Evolutionary conservation across 257 asterid genomes (phyloP).

Genomic region (Cynanchum wilfordii): DNA sequence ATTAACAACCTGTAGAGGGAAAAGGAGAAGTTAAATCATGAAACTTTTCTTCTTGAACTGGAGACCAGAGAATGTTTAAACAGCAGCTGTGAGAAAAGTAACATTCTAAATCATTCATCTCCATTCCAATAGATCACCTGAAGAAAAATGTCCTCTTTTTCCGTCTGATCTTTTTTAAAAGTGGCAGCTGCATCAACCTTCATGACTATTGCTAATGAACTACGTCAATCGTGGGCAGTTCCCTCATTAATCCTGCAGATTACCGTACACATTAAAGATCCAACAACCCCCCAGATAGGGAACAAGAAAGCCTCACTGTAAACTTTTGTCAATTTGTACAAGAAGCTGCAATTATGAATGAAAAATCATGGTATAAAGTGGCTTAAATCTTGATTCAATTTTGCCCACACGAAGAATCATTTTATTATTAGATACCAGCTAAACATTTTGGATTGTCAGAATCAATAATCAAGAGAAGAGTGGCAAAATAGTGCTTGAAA

Average conservation of each 20-base stretch:
- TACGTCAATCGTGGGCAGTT: conserved; percentile 3
- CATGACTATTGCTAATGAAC: conserved; percentile 23
- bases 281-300: neutral
- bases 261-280: conserved; percentile 8
- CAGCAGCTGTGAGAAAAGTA: neutral
- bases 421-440: too few species aligned
- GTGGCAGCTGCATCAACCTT: conserved; percentile 19
- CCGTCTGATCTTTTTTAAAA: conserved; percentile 28
- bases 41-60: neutral
- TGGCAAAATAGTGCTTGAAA: neutral
- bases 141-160: conserved; percentile 31
- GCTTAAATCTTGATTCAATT: neutral
- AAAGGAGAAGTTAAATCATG: conserved; percentile 12
- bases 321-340: neutral
- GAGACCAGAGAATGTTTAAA: neutral
- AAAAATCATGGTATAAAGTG: too few species aligned
- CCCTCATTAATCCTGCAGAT: conserved; percentile 7
- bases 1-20: conserved; percentile 38
- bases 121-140: conserved; percentile 45
- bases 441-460: neutral
- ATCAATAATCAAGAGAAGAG: neutral
- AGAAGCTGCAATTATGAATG: neutral
- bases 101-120: conserved; percentile 7
- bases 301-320: neutral
- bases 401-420: neutral